Evolutionary conservation across 345 rosid genomes (phyloP).

Genomic region (Aquilaria malaccensis): DNA sequence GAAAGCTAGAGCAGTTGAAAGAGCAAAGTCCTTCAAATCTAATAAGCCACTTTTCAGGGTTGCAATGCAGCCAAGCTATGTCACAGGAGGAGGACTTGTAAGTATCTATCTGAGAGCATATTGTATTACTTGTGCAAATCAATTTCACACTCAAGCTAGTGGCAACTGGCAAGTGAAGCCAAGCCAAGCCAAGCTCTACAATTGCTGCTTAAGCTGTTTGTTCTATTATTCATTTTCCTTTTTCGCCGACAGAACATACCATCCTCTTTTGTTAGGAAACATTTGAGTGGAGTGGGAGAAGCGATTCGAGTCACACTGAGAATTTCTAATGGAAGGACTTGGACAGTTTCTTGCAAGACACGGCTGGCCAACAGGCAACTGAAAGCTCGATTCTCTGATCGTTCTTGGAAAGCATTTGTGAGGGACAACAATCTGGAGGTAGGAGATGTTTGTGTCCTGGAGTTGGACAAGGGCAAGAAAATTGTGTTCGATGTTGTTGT

Average conservation of each 20-base stretch:
- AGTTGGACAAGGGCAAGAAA: background rate
- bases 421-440: constrained; percentile 6
- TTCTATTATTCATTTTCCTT: too few species aligned
- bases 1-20: background rate
- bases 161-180: too few species aligned
- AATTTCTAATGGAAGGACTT: constrained; percentile 13
- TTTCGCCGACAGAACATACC: background rate
- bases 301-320: background rate
- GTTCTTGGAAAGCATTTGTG: background rate
- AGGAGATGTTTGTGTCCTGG: constrained; percentile 7
- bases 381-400: too few species aligned
- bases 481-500: background rate
- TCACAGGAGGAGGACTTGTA: background rate
- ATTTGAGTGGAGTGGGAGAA: background rate
- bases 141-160: too few species aligned
- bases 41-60: constrained; percentile 4
- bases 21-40: constrained; percentile 1
- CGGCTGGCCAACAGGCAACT: too few species aligned
- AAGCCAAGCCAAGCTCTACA: too few species aligned
- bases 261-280: background rate
- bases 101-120: background rate
- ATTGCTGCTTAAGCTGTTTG: too few species aligned
- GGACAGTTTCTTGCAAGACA: background rate
- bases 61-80: background rate
- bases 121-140: background rate